phyloP scores from a whole-genome alignment of 129 eudicot genomes.

The Gnaphalium uliginosum region DNA sequence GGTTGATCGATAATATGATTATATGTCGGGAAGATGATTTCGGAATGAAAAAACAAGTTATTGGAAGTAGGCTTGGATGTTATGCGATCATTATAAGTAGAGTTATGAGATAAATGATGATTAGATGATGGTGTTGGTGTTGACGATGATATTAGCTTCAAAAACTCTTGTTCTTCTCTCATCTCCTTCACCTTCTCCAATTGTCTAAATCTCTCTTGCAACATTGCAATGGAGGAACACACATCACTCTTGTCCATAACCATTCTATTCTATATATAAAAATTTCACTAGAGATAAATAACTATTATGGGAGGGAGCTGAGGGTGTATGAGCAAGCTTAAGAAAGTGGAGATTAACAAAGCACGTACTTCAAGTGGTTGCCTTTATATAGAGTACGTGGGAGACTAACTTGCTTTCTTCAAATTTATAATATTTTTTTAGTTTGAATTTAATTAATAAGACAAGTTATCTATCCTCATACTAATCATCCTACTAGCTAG shows the following conservation, averaged over 20 bases:
- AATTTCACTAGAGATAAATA: not conserved
- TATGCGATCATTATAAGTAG: not conserved
- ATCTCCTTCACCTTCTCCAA: conserved; percentile 64
- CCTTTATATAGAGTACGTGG: conserved; percentile 16
- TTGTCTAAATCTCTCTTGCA: conserved; percentile 82
- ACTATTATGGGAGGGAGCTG: not conserved
- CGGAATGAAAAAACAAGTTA: conserved; percentile 32
- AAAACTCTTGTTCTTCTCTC: conserved; percentile 64
- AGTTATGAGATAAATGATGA: not conserved
- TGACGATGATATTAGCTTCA: conserved; percentile 32
- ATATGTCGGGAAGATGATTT: conserved; percentile 30
- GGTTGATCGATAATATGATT: not conserved
- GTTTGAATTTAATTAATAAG: too few species aligned
- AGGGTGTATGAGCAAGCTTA: not conserved
- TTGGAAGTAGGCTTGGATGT: not conserved
- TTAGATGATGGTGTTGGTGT: conserved; percentile 9
- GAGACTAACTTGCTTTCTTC: not conserved
- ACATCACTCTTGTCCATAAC: conserved; percentile 21
- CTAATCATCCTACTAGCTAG: too few species aligned
- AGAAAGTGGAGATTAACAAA: conserved; percentile 4
- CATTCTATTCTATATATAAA: not conserved
- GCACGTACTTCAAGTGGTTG: conserved; percentile 10
- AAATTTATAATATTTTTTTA: not conserved
- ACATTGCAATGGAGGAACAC: conserved; percentile 60
- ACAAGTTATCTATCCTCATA: too few species aligned